Evolutionary conservation across 768 basidiomycete species (phyloP), one percentile per base, ranked within the genome.

Genomic region (Astraeus odoratus): DNA sequence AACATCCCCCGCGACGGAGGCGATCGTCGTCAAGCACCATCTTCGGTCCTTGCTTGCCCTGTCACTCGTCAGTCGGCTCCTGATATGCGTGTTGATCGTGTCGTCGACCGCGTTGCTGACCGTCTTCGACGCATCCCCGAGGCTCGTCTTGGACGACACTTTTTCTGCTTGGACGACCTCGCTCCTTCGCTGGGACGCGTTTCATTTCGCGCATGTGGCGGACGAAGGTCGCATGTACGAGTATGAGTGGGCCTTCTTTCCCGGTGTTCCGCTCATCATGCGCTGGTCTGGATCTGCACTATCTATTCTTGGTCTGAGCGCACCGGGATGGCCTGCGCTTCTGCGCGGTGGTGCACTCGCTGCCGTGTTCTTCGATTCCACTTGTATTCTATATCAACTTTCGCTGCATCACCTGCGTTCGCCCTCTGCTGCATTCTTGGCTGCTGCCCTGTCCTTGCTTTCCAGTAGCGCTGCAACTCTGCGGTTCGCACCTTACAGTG

Each of bases 241-340:
- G 58, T 76, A 95, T 54, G 73, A 88, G 51, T 87, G 86, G 76
- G 95, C 95, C 0, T 98, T 91, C 63, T 75, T 91, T 50, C 86
- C 89, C 2, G 88, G 77, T 4, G 63, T 77, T 20, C 76, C 87
- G 3, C 55, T 67, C 9, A 39, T 86, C 40, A 73, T 90, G 63
- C 69, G 74, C 2, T 10, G 54, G 37, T 65, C 56, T n/a, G 59
- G 55, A 6, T 12, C 42, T 23, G 30, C 66, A 12, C 52, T 67
- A 30, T 55, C 50, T 0, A 42, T 45, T 8, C 40, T 42, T 6
- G 39, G 47, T 20, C 33, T 56, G 18, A 23, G 27, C 42, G 23
- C 36, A 2, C 25, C 44, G 18, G 48, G 25, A 1, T 39, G 54
- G 31, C 47, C 55, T 4, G 53, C 64, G 10, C 44, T 72, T 13